Base-by-base conservation (phyloP, 371 early-diverging fungal genomes). In the Lichtheimia ornata region DNA sequence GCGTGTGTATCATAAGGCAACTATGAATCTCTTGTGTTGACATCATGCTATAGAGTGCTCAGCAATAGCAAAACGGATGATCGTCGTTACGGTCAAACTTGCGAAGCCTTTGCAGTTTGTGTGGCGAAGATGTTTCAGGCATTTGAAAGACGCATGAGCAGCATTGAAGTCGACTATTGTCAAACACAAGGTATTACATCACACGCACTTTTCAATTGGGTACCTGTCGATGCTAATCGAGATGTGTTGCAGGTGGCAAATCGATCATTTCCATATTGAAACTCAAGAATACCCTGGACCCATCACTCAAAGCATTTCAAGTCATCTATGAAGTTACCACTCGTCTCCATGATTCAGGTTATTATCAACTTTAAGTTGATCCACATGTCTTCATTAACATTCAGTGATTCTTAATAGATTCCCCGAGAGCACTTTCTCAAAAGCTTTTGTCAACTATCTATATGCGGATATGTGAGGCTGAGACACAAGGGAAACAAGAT, bases 31-130 rank as follows among this genome's bases (percentile, higher is more conserved):
- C 17, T 27, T 27, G 57, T 28, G 28, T 22, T 47, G 22, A 47
- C 11, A 2, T n/a, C 1, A 18, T 7, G 13, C 4, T 50, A 18
- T n/a, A 66, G 65, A 3, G 47, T 47, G n/a, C 14, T 47, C n/a
- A 5, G 17, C 47, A 22, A 47, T 45, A 45, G 45, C 45, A 57
- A 62, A 15, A 15, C 28, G 54, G 22, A 41, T 24, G 1, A 27
- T 55, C 25, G n/a, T 30, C 25, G 41, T 2, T 71, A 67, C 56
- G 79, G 79, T 17, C 72, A 76, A 52, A 79, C 76, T 2, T 66
- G 62, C 12, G 71, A 74, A 54, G 79, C 79, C 5, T 76, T 76
- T 66, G 69, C 72, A 5, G 56, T 64, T 12, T 56, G 59, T 22
- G 44, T 79, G 6, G 42, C 56, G 13, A 60, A 50, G n/a, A 50